phyloP scores from a whole-genome alignment of 2,329 filamentous ascomycete genomes.

The Neodidymelliopsis sp. region DNA sequence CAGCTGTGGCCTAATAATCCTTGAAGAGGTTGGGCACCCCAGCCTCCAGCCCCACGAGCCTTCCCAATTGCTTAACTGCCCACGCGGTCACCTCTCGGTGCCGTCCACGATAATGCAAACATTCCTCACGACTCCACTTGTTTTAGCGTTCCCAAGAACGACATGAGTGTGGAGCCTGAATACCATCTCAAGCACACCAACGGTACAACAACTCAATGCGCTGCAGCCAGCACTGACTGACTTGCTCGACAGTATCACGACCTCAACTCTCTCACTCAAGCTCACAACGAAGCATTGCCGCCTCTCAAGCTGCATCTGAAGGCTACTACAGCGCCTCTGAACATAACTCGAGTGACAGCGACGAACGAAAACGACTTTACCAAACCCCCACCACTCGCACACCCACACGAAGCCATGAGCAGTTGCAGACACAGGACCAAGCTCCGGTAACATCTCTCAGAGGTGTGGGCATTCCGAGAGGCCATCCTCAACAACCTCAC shows the following conservation, averaged over 20 bases:
- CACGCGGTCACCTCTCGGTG: slow-evolving; percentile 11
- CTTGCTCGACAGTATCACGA: slow-evolving; percentile 43
- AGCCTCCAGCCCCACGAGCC: slow-evolving; percentile 33
- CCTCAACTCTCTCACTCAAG: slow-evolving; percentile 50
- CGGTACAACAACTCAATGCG: slow-evolving; percentile 32
- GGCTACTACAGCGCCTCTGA: slow-evolving; percentile 60
- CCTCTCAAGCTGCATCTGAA: slow-evolving; percentile 58
- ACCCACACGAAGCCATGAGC: slow-evolving; percentile 49
- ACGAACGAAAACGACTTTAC: slow-evolving; percentile 41
- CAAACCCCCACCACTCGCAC: slow-evolving; percentile 48
- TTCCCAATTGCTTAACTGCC: slow-evolving; percentile 26
- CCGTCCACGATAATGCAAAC: slow-evolving; percentile 33
- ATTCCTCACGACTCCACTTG: slow-evolving; percentile 38
- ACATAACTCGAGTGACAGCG: slow-evolving; percentile 47
- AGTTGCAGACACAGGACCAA: slow-evolving; percentile 36
- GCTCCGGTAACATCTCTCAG: slow-evolving; percentile 43
- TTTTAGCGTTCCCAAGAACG: slow-evolving; percentile 37
- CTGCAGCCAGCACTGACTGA: slow-evolving; percentile 24
- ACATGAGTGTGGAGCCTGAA: slow-evolving; percentile 48
- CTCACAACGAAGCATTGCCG: slow-evolving; percentile 57
- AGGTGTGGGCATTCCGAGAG: slow-evolving; percentile 44
- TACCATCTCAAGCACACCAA: slow-evolving; percentile 53
- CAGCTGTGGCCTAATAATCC: slow-evolving; percentile 31
- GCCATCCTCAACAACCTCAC: slow-evolving; percentile 26
- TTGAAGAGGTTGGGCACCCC: slow-evolving; percentile 40